Percentiles rank a stretch among this genome's conserved stretches.
These are phyloP conservation scores for Pleurotus djamor DNA, from an alignment of 768 basidiomycete genomes.

Conservation along the genomic window DNA sequence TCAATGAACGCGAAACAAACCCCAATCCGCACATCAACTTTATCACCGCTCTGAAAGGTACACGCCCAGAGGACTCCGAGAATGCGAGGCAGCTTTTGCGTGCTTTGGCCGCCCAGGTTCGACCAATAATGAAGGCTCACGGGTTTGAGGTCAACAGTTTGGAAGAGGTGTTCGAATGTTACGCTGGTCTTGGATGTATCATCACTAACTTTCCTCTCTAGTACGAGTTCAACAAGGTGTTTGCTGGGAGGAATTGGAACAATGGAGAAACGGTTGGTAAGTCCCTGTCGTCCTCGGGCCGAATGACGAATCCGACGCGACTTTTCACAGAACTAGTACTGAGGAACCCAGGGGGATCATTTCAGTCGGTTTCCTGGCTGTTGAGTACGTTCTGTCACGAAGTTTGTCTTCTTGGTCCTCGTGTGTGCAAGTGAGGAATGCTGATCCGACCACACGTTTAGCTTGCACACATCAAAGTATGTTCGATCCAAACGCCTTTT, in stretches of 20 bases:
- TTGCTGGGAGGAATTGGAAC: conserved; percentile 86
- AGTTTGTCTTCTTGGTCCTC: conserved; percentile 37
- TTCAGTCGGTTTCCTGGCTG: conserved; percentile 63
- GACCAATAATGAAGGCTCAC: conserved; percentile 79
- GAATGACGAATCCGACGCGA: conserved; percentile 3
- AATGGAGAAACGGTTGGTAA: conserved; percentile 76
- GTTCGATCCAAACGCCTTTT: neutral
- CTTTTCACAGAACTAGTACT: conserved; percentile 67
- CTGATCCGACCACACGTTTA: conserved; percentile 20
- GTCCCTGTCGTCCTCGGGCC: neutral
- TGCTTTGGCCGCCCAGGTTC: conserved; percentile 80
- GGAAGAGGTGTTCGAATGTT: conserved; percentile 59
- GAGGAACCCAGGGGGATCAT: conserved; percentile 55
- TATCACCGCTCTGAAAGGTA: conserved; percentile 52
- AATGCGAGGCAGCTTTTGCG: conserved; percentile 71
- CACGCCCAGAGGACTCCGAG: conserved; percentile 45
- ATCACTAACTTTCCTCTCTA: conserved; percentile 18
- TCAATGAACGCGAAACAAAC: conserved; percentile 68
- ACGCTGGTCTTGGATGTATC: neutral
- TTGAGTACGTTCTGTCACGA: conserved; percentile 84
- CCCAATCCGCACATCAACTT: conserved; percentile 82
- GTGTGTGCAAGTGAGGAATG: neutral
- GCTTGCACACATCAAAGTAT: conserved; percentile 83
- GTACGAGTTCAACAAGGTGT: conserved; percentile 80
- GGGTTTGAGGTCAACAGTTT: conserved; percentile 76